Evolutionary conservation across 108 stramenopile genomes (phyloP), one percentile per base, ranked within the genome.

Genomic region (Nitzschia sp.): DNA sequence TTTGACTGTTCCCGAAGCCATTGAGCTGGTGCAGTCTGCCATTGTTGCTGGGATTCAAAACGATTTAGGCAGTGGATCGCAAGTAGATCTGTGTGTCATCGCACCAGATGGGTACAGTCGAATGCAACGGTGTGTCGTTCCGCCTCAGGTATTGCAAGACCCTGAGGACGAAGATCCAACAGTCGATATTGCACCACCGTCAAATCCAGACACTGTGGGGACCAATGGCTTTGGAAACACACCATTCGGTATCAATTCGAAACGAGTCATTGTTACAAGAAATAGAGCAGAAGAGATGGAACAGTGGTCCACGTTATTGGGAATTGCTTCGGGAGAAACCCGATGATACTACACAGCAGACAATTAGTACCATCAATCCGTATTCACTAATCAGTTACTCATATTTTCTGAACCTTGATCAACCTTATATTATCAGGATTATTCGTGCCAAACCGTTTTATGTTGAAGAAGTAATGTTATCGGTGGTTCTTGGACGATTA

Each of bases 31-130:
- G 8, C 81, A 72, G 32, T 68, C 79, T 46, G 90, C 93, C 9
- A 82, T 94, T 45, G 50, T 60, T 31, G 83, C 93, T 27, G 93
- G 93, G 2, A 88, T 94, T 63, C 76, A 78, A 23, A 94, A 94
- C 73, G 93, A 94, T 83, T 68, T 94, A 63, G 93, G 93, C 41
- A 86, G 85, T 69, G 93, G 93, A 28, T 88, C 88, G 33, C 87
- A 87, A 64, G 77, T 89, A 9, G 87, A 88, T 74, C 16, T 89
- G 0, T 85, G 84, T 63, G 58, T 85, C 17, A 68, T 85, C 11
- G 28, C 38, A 23, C 71, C 73, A 3, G 65, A 75, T 59, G 76
- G 76, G 21, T 31, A 19, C 17, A 67, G 61, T 22, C 36, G 52
- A 17, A 55, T 77, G 33, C 45, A n/a, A 32, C 72, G 81, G 0